Conservation (phyloP, 495 filamentous ascomycete genomes). For the Penicillium silybi region DNA sequence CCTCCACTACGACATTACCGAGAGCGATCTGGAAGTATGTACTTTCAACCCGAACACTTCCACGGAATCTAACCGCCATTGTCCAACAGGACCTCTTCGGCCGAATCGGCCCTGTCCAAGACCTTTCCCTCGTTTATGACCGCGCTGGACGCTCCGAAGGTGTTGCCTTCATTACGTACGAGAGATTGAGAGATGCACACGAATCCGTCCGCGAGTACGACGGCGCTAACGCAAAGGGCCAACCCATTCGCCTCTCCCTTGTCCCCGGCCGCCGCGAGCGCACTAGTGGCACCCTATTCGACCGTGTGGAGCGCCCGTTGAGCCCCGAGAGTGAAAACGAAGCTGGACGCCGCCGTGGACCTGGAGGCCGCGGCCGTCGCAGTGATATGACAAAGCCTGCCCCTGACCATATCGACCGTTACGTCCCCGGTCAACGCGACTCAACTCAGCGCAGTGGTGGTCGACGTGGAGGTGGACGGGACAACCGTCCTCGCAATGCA, state of each 20-base stretch:
- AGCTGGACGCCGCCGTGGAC: slow-evolving; percentile 34
- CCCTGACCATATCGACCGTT: slow-evolving; percentile 75
- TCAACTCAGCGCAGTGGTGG: slow-evolving; percentile 37
- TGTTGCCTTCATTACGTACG: slow-evolving; percentile 79
- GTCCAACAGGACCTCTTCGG: slow-evolving; percentile 67
- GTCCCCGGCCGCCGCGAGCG: slow-evolving; percentile 55
- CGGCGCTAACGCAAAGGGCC: slow-evolving; percentile 88
- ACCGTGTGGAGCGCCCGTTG: slow-evolving; percentile 59
- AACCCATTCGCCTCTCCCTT: slow-evolving; percentile 79
- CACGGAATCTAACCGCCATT: slow-evolving; percentile 1
- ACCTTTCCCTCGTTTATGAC: slow-evolving; percentile 76
- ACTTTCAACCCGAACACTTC: neutral
- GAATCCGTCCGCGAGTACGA: slow-evolving; percentile 77
- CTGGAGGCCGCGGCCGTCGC: slow-evolving; percentile 39
- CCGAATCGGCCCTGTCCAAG: slow-evolving; percentile 68
- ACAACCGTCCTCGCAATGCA: slow-evolving; percentile 34
- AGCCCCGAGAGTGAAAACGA: slow-evolving; percentile 35
- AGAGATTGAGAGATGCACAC: slow-evolving; percentile 61
- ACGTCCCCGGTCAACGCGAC: slow-evolving; percentile 62
- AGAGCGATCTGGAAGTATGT: slow-evolving; percentile 76
- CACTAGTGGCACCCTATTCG: slow-evolving; percentile 59
- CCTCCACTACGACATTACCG: slow-evolving; percentile 87
- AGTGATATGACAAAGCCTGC: slow-evolving; percentile 67
- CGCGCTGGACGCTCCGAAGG: slow-evolving; percentile 88
- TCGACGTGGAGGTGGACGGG: slow-evolving; percentile 40